phyloP scores from a whole-genome alignment of 495 filamentous ascomycete species.

The Xylaria venustula region DNA sequence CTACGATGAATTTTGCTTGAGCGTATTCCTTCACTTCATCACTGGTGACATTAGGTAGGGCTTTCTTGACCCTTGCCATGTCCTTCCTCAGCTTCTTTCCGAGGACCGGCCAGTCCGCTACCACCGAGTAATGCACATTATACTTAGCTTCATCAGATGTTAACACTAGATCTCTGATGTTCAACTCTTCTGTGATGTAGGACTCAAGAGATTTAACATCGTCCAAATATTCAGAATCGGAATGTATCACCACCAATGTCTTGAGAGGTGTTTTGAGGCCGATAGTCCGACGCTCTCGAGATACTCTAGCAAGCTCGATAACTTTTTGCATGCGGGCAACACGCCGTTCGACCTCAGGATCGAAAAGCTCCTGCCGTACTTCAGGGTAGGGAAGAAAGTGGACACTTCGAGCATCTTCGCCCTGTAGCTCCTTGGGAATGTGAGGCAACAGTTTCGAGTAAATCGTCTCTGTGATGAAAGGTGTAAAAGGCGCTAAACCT shows the following conservation, averaged over 20 bases:
- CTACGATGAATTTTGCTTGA: constrained; percentile 63
- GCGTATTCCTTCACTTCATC: constrained; percentile 72
- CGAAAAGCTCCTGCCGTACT: constrained; percentile 83
- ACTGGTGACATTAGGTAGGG: constrained; percentile 74
- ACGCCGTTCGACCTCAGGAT: constrained; percentile 78
- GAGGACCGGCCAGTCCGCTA: constrained; percentile 88
- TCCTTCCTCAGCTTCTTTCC: constrained; percentile 98
- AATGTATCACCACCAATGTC: constrained; percentile 85
- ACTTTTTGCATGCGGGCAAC: constrained; percentile 92
- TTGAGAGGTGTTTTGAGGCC: constrained; percentile 89
- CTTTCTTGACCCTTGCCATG: constrained; percentile 84
- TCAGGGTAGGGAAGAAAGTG: constrained; percentile 92
- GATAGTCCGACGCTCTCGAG: constrained; percentile 79
- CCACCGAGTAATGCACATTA: constrained; percentile 83
- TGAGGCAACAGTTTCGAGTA: constrained; percentile 82
- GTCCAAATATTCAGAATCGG: constrained; percentile 76
- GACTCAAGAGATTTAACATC: constrained; percentile 80
- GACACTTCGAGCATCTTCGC: constrained; percentile 74
- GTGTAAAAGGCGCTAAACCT: constrained; percentile 89
- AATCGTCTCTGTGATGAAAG: constrained; percentile 93
- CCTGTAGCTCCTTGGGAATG: constrained; percentile 53
- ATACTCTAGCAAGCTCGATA: constrained; percentile 83
- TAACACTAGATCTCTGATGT: constrained; percentile 80
- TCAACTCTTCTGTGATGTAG: constrained; percentile 89
- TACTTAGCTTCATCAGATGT: constrained; percentile 86